Evolutionary conservation across 495 filamentous ascomycete genomes (phyloP).

Genomic region (Chlorociboria aeruginascens): DNA sequence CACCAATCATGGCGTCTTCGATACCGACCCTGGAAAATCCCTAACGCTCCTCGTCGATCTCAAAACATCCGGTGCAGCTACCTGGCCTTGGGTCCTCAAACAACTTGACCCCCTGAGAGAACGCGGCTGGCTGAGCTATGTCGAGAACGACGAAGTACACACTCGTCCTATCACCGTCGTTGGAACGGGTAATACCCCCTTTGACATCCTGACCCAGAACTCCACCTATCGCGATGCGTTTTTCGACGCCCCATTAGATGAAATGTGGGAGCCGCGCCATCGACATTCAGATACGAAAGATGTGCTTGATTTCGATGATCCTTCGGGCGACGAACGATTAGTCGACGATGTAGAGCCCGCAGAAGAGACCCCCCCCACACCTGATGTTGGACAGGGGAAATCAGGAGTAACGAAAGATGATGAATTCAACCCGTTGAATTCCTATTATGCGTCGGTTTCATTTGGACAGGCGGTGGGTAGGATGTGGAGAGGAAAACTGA

Average conservation of each 20-base stretch:
- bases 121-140: slow-evolving; percentile 44
- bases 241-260: slow-evolving; percentile 49
- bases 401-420: slow-evolving; percentile 13
- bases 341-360: slow-evolving; percentile 12
- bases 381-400: slow-evolving; percentile 12
- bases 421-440: slow-evolving; percentile 34
- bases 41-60: slow-evolving; percentile 63
- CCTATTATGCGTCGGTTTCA: slow-evolving; percentile 41
- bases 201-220: slow-evolving; percentile 41
- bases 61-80: slow-evolving; percentile 40
- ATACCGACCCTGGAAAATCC: slow-evolving; percentile 43
- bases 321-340: slow-evolving; percentile 3
- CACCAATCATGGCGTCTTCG: slow-evolving; percentile 45
- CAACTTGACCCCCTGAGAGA: slow-evolving; percentile 55
- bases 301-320: slow-evolving; percentile 2
- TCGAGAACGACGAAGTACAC: slow-evolving; percentile 37
- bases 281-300: neutral
- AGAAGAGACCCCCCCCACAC: slow-evolving; percentile 2
- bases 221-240: slow-evolving; percentile 48
- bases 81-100: slow-evolving; percentile 43
- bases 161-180: slow-evolving; percentile 62
- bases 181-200: slow-evolving; percentile 66
- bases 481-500: slow-evolving; percentile 31
- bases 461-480: slow-evolving; percentile 33
- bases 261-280: slow-evolving; percentile 16